phyloP scores from a whole-genome alignment of 805 yeast genomes.

The Ogataea angusta region DNA sequence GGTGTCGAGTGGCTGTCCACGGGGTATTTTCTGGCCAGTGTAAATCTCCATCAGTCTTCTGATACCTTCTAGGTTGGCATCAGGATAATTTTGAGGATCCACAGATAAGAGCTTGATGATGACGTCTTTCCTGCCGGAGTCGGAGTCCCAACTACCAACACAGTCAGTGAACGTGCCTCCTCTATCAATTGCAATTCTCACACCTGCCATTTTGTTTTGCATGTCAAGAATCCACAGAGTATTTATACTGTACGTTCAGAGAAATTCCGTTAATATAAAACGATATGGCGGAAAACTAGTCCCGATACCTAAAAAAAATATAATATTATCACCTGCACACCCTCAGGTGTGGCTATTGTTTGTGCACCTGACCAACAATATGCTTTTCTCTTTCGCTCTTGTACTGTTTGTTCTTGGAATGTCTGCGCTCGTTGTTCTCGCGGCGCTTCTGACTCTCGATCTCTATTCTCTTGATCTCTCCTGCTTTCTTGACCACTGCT shows the following conservation, averaged over 20 bases:
- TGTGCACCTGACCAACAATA: constrained; percentile 74
- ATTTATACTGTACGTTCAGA: not conserved
- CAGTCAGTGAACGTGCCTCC: constrained; percentile 95
- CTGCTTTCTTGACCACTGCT: constrained; percentile 78
- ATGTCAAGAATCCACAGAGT: not conserved
- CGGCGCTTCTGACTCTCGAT: constrained; percentile 69
- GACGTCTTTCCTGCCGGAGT: constrained; percentile 51
- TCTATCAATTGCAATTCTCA: constrained; percentile 48
- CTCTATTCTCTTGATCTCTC: constrained; percentile 79
- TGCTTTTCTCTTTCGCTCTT: constrained; percentile 81
- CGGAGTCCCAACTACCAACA: constrained; percentile 49
- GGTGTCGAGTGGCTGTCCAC: constrained; percentile 59
- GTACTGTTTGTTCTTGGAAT: constrained; percentile 63
- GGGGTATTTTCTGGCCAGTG: constrained; percentile 52
- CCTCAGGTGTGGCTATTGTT: constrained; percentile 21
- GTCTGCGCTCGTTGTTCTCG: constrained; percentile 79
- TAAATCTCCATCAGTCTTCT: constrained; percentile 68
- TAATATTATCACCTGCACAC: not conserved
- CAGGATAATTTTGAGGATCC: constrained; percentile 82
- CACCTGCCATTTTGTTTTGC: constrained; percentile 14
- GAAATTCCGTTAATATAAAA: not conserved
- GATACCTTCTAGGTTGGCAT: constrained; percentile 92
- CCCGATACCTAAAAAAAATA: not conserved
- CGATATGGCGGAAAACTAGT: constrained; percentile 5
- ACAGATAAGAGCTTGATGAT: constrained; percentile 81